Base-by-base conservation (phyloP, 805 yeast species). In the Blastobotrys terrestris region DNA sequence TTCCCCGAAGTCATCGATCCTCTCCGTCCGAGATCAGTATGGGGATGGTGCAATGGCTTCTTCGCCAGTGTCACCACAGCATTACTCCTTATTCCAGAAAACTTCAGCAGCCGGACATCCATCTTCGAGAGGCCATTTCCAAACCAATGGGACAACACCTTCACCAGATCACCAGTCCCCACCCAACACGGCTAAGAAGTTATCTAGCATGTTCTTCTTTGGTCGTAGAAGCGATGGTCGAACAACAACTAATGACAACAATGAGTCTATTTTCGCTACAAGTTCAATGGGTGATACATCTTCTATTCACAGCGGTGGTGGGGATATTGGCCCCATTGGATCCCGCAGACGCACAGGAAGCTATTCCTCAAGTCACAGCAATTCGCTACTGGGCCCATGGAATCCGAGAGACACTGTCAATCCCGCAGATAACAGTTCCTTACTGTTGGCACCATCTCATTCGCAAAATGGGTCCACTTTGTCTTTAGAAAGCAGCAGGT, bases 281-380 rank as follows among this genome's bases (percentile, higher is more conserved):
- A 40, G 46, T 4, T 26, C 31, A n/a, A 14, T 16, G 21, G 40
- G 39, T 20, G 47, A 51, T 42, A 41, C n/a, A 5, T 19, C 21
- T 16, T 31, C 48, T 5, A 18, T 45, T 18, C 35, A 45, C 13
- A 45, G 48, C 13, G 31, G 48, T 31, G 26, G 20, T 19, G 41
- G 31, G 3, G 54, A 53, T 21, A 44, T 50, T 19, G 57, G 50
- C 1, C 55, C 58, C 6, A 55, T 56, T 44, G 58, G 58, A 8
- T 46, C 56, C 3, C 48, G 56, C 16, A 50, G 58, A 2, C 44
- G 63, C 18, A 53, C 60, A 13, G 61, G 60, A 8, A 59, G 63
- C 44, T 53, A 50, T 39, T 48, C 44, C 7, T 15, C 44, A 3
- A 41, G 19, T 6, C 46, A 15, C 21, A 18, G 31, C 21, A 20